Conservation (phyloP, 2,329 filamentous ascomycete species). For the Emergomyces orientalis region DNA sequence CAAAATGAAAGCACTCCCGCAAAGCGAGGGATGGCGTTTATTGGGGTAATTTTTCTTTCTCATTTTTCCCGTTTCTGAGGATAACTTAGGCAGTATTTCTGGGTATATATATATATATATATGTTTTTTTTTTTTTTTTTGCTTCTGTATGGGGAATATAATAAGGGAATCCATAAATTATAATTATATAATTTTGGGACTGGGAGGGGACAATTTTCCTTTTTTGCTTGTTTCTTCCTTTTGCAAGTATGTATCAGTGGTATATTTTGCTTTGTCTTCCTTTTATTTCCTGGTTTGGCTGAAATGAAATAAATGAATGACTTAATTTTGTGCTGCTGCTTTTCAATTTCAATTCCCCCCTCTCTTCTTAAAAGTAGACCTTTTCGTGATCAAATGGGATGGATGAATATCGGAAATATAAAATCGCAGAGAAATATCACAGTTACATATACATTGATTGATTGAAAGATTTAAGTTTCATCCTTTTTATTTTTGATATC, state of each 20-base stretch:
- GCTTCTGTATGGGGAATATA: not conserved
- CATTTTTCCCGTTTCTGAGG: not conserved
- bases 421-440: no score
- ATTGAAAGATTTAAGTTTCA: no score
- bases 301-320: no score
- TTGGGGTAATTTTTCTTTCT: not conserved
- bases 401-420: no score
- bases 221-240: not conserved
- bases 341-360: no score
- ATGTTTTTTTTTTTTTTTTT: not conserved
- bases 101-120: slow-evolving; percentile 2
- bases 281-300: not conserved
- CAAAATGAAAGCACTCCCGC: not conserved
- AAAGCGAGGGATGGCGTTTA: not conserved
- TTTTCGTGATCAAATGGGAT: no score
- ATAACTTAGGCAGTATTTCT: not conserved
- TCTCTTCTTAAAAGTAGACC: no score
- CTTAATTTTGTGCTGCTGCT: not conserved
- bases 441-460: no score
- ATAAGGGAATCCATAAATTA: not conserved
- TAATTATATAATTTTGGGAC: not conserved
- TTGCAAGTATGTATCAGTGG: not conserved
- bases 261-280: not conserved
- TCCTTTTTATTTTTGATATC: no score
- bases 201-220: not conserved